Evolutionary conservation across 2,329 filamentous ascomycete species (phyloP), one percentile per base, ranked within the genome.

Genomic region (Calonectria crousiana): DNA sequence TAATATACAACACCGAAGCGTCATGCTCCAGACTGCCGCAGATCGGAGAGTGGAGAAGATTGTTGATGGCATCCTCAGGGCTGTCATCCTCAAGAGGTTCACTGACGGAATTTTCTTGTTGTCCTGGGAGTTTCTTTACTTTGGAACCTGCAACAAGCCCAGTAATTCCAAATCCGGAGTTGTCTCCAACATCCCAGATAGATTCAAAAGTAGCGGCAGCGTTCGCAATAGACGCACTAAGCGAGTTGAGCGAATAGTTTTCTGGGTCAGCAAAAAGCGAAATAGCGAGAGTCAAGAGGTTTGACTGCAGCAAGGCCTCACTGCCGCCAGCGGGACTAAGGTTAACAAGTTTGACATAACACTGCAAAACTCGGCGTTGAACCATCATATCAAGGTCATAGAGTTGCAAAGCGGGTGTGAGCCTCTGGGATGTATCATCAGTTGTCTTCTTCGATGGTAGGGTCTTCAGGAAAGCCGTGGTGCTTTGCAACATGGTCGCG

Each of bases 171-270:
- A 98, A 98, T 1, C 96, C 96, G 79, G 93, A 96, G 81, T 98
- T 98, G 83, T 99, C 97, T 11, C 93, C 94, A 9, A 98, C 91
- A 76, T 98, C 96, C 97, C 97, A 99, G 49, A 99, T 92, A 0
- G 93, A 96, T 80, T 99, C 97, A 81, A 98, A 98, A 3, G 92
- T 94, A 8, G 95, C 95, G 1, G 95, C 95, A 20, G 96, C 95
- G 78, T 93, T 97, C 23, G 96, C 96, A 80, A 99, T 98, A 0
- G 96, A 95, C 18, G 95, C 94, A 81, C 96, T 98, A 62, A 98
- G 84, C 2, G 95, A 96, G 79, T 92, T 96, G 20, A 95, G 93
- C 0, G 92, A 92, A 82, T 98, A 97, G 80, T 95, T 95, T 72
- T 97, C 95, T 0, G 96, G 95, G 80, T 98, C 96, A 0, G 97